These are phyloP conservation scores for Meredithiella fracta DNA, from an alignment of 2,329 filamentous ascomycete species.

Conservation along the genomic window DNA sequence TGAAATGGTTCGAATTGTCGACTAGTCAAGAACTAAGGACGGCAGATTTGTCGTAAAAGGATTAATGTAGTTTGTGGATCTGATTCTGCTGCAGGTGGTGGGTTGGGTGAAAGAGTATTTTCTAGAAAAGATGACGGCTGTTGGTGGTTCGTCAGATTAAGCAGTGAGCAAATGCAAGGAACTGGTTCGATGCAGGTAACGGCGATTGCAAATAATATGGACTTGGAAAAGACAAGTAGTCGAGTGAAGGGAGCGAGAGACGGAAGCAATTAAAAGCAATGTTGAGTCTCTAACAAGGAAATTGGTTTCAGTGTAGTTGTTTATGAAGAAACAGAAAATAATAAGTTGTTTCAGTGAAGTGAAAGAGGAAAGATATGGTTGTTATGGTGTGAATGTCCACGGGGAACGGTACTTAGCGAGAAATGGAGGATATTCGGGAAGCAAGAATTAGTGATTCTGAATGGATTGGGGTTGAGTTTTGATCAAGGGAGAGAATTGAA, in stretches of 20 bases:
- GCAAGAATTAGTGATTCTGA: not conserved
- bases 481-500: not conserved
- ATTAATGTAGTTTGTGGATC: not conserved
- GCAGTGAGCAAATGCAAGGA: not conserved
- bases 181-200: not conserved
- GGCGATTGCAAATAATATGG: conserved; percentile 1
- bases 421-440: not conserved
- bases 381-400: not conserved
- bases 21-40: not conserved
- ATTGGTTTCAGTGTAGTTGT: not conserved
- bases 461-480: not conserved
- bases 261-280: not conserved
- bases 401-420: not conserved
- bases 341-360: not conserved
- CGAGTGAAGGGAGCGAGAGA: not conserved
- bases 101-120: not conserved
- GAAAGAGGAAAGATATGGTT: not conserved
- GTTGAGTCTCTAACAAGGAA: not conserved
- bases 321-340: not conserved
- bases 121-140: not conserved
- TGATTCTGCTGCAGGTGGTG: not conserved
- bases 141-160: not conserved
- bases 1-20: not conserved
- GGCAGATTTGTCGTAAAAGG: not conserved
- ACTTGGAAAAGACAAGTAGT: not conserved